Evolutionary conservation across 345 rosid species (phyloP), one percentile per base, ranked within the genome.

Genomic region (Acer negundo): DNA sequence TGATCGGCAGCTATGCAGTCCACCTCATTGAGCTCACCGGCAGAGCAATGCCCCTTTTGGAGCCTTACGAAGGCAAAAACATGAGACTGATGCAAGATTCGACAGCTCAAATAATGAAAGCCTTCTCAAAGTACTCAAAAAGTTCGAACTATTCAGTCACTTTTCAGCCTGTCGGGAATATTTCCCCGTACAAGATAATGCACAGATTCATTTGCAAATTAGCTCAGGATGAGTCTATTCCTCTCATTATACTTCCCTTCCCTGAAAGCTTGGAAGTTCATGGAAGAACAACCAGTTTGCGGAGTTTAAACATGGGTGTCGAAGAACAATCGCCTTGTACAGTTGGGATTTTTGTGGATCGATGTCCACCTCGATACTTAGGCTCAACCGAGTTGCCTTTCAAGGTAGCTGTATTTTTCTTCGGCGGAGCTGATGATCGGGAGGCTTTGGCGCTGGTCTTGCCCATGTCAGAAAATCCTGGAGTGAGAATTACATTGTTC

Each of bases 341-440:
- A 0, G 69, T 85, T 3, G 88, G 85, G 64, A 75, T 83, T 13
- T 59, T 79, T 19, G 69, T 87, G 1, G 81, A 81, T 6, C 15
- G 11, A 42, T 42, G 9, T 62, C 77, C 46, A 12, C 47, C 19
- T 13, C 6, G 22, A 8, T n/a, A 22, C 53, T 2, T 46, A 44
- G 75, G 4, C 4, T 5, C 53, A 0, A 3, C 38, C 10, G 8
- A 31, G 0, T 28, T 7, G 70, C 46, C 67, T 72, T 26, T 77
- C 51, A 62, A 58, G 1, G 42, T 83, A 11, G 80, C 67, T 2
- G 73, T 81, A 15, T 9, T 85, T 11, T 84, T 87, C 76, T 4
- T 79, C 0, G 79, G 86, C 0, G 85, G 89, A 7, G 20, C 46
- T 6, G 81, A 81, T 28, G 87, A 84, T 51, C 77, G 83, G 0